Conservation (phyloP, 176 grass and related monocot species). For the Musa itinerans region DNA sequence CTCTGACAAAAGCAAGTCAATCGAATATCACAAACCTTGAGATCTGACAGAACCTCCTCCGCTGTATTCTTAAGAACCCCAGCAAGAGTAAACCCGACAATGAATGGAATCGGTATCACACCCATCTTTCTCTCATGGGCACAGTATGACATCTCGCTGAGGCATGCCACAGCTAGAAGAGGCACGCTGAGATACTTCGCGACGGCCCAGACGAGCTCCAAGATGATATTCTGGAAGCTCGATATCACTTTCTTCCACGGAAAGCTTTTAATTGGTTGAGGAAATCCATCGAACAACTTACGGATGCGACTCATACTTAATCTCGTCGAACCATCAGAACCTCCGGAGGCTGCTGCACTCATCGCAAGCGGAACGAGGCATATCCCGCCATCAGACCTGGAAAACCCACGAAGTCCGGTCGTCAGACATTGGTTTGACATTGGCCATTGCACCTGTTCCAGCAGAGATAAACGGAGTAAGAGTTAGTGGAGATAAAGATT, state of each 20-base stretch:
- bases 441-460: slow-evolving; percentile 1
- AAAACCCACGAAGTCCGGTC: not conserved
- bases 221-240: slow-evolving; percentile 10
- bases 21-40: slow-evolving; percentile 13
- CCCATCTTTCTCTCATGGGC: slow-evolving; percentile 26
- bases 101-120: slow-evolving; percentile 18
- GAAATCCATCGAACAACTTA: slow-evolving; percentile 16
- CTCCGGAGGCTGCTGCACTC: slow-evolving; percentile 1
- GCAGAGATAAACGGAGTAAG: not conserved
- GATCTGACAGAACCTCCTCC: not conserved
- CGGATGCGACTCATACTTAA: not conserved
- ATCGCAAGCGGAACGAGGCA: not conserved
- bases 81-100: slow-evolving; percentile 8
- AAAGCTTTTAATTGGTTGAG: slow-evolving; percentile 24
- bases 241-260: slow-evolving; percentile 12
- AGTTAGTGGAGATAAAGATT: no score
- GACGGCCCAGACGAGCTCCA: slow-evolving; percentile 5
- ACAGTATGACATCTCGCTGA: slow-evolving; percentile 28
- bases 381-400: not conserved
- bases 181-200: slow-evolving; percentile 15
- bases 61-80: slow-evolving; percentile 4
- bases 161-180: slow-evolving; percentile 14
- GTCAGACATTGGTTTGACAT: not conserved
- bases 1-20: not conserved
- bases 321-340: not conserved